Evolutionary conservation across 2,329 filamentous ascomycete genomes (phyloP).

Genomic region (Alternaria viburni): DNA sequence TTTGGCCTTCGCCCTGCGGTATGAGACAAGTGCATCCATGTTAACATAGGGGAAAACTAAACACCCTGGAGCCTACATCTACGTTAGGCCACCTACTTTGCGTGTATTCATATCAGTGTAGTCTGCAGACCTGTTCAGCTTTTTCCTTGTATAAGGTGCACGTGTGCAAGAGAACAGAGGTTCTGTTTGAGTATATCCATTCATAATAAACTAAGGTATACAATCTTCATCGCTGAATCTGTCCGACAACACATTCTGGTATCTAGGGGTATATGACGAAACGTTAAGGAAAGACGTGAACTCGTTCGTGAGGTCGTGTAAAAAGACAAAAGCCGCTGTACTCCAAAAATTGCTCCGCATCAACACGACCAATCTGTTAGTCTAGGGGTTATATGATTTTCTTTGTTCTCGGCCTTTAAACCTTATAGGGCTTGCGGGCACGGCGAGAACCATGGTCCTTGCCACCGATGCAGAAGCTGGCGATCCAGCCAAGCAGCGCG

Average conservation of each 20-base stretch:
- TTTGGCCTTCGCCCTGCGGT: not conserved
- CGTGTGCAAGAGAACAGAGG: not conserved
- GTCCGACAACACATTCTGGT: not conserved
- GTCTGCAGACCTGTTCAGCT: not conserved
- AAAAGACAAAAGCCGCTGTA: not conserved
- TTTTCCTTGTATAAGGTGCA: no score
- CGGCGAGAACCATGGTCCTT: not conserved
- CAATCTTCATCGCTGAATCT: not conserved
- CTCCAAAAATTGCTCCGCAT: not conserved
- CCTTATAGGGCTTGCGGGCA: not conserved
- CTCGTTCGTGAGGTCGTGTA: not conserved
- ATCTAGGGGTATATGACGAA: conserved; percentile 5
- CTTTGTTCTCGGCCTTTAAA: not conserved
- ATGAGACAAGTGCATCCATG: not conserved
- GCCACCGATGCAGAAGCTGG: conserved; percentile 37
- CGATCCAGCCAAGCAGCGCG: conserved; percentile 36
- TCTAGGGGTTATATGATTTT: not conserved
- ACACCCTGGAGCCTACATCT: not conserved
- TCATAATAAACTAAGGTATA: not conserved
- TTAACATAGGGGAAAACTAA: accelerated
- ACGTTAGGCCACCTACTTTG: not conserved
- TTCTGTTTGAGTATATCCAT: not conserved
- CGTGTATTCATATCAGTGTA: not conserved
- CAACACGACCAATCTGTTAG: not conserved
- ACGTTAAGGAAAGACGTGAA: not conserved